These are phyloP conservation scores for Podila verticillata DNA, from an alignment of 192 early-diverging fungal genomes.

Conservation along the genomic window DNA sequence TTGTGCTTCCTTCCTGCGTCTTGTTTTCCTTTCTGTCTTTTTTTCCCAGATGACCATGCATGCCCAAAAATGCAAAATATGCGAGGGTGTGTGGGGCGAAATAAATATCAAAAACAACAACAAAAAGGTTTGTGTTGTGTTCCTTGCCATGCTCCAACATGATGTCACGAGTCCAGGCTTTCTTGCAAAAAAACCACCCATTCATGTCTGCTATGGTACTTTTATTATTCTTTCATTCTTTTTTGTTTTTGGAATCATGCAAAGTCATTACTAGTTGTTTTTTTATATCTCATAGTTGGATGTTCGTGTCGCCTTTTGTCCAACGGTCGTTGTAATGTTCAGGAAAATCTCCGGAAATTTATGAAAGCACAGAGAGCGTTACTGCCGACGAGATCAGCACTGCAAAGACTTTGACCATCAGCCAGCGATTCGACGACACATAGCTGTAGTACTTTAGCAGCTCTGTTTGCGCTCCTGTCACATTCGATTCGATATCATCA, in stretches of 20 bases:
- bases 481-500: conserved; percentile 91
- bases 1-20: no score
- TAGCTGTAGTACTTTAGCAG: conserved; percentile 92
- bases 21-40: no score
- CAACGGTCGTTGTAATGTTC: no score
- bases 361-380: conserved; percentile 40
- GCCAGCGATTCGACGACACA: conserved; percentile 93
- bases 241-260: background rate
- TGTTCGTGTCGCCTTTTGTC: background rate
- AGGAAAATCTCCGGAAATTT: background rate
- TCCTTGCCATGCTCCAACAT: no score
- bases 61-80: no score
- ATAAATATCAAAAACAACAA: no score
- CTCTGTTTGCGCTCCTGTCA: conserved; percentile 89
- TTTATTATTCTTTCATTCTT: background rate
- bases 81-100: no score
- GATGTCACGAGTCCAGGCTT: background rate
- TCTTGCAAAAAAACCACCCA: background rate
- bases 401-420: conserved; percentile 95
- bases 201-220: background rate
- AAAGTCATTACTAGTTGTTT: background rate
- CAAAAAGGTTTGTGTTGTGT: no score
- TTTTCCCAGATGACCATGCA: no score
- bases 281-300: no score
- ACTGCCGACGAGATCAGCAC: conserved; percentile 78